phyloP scores from a whole-genome alignment of 1,284 basidiomycete species.

The Xerocomus amazonicus region DNA sequence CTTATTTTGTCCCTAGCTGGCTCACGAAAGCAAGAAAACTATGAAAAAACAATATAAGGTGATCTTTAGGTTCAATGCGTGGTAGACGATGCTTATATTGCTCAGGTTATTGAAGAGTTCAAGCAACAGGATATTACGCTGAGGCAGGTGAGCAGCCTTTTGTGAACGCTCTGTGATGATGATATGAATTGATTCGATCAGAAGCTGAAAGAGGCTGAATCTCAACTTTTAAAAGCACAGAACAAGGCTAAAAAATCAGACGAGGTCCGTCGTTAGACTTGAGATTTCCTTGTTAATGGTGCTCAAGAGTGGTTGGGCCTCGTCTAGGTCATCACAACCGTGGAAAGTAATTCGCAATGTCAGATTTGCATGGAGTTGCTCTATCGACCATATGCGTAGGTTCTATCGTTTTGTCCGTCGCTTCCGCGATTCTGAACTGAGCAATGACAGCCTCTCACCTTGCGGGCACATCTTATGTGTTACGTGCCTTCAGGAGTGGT shows the following conservation, averaged over 20 bases:
- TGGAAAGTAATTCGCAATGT: slow-evolving; percentile 61
- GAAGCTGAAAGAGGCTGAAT: slow-evolving; percentile 49
- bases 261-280: slow-evolving; percentile 41
- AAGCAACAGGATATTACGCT: slow-evolving; percentile 24
- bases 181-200: slow-evolving; percentile 22
- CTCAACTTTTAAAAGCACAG: slow-evolving; percentile 45
- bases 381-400: slow-evolving; percentile 61
- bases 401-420: slow-evolving; percentile 11
- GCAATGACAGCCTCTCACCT: slow-evolving; percentile 51
- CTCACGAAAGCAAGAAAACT: slow-evolving; percentile 48
- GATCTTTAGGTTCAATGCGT: neutral
- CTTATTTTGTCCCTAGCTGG: slow-evolving; percentile 38
- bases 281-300: neutral
- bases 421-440: slow-evolving; percentile 9
- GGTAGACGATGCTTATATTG: slow-evolving; percentile 20
- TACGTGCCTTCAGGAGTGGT: slow-evolving; percentile 69
- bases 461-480: slow-evolving; percentile 72
- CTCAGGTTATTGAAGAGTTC: slow-evolving; percentile 23
- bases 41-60: slow-evolving; percentile 60
- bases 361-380: slow-evolving; percentile 74
- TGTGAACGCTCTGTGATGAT: neutral
- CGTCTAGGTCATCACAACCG: slow-evolving; percentile 46
- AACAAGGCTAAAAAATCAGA: slow-evolving; percentile 48
- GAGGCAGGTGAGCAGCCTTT: slow-evolving; percentile 17
- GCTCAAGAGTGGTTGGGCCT: neutral